Base-by-base conservation (phyloP, 148 eudicot genomes). In the Cornus florida region DNA sequence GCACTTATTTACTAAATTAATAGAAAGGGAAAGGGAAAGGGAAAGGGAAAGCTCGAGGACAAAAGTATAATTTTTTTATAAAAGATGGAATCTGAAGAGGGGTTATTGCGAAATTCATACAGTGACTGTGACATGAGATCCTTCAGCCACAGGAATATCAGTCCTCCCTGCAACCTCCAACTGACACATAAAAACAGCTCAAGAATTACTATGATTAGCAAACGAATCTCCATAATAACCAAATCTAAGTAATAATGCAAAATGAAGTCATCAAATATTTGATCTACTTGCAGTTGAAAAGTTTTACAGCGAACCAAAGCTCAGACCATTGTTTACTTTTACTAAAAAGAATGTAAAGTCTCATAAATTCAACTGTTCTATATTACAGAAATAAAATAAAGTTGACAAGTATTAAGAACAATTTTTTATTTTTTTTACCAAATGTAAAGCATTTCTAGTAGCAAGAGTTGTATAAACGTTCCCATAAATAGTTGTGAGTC, bases 111-210 rank as follows among this genome's bases (percentile, higher is more conserved):
- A 35, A 35, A 35, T 35, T 35, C 88, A 74, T 93, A 95, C 98
- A 72, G 88, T 91, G 77, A 92, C 67, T 19, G 97, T 92, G 70
- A 88, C 92, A 84, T 90, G 97, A 72, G 98, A 93, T 82, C 99
- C 97, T 90, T 96, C 99, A 65, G 94, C 99, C 43, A 96, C 99
- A 22, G 98, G 98, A 66, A 96, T 92, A 82, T 96, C 99, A 59
- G 91, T 84, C 77, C 98, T 87, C 68, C 91, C 98, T 70, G 99
- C 98, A 78, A 87, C 77, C 89, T 96, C 99, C 88, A 93, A 88
- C 99, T 96, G 83, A 80, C 83, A 8, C 71, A 69, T 22, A 32
- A 46, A 69, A 24, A 74, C 22, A 24, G 11, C 56, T 56, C 23
- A 39, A 19, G 43, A 48, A 19, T 23, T 50, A 23, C 22, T 38